Conservation (phyloP, 441 rosid genomes). For the Euphorbia celastroides region DNA sequence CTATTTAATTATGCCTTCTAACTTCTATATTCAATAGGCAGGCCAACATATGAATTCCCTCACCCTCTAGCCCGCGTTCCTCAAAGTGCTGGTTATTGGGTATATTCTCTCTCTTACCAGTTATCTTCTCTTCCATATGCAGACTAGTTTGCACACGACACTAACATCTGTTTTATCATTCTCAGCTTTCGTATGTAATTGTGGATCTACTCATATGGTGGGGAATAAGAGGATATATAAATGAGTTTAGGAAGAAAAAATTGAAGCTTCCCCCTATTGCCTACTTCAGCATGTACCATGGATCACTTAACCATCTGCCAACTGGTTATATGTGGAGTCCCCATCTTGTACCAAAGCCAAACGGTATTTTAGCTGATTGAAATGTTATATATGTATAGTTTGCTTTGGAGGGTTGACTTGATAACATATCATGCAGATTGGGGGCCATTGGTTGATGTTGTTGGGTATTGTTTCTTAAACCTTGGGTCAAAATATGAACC, state of each 20-base stretch:
- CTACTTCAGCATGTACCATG: slow-evolving; percentile 89
- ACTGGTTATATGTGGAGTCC: slow-evolving; percentile 99
- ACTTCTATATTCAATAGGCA: slow-evolving; percentile 70
- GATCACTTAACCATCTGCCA: slow-evolving; percentile 93
- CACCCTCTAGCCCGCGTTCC: slow-evolving; percentile 97
- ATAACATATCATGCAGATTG: slow-evolving; percentile 62
- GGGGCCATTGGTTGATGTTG: slow-evolving; percentile 93
- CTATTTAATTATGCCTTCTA: slow-evolving; percentile 29
- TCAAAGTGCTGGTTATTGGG: slow-evolving; percentile 98
- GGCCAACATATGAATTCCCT: slow-evolving; percentile 98
- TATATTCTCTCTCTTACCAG: slow-evolving; percentile 30
- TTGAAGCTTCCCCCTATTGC: slow-evolving; percentile 85
- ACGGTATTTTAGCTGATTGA: slow-evolving; percentile 41
- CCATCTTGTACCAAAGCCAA: slow-evolving; percentile 93
- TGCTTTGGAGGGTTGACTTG: slow-evolving; percentile 8
- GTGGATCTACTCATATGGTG: slow-evolving; percentile 98
- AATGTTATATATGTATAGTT: slow-evolving; percentile 5
- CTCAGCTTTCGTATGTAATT: slow-evolving; percentile 83
- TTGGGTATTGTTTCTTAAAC: slow-evolving; percentile 92
- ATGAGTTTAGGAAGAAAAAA: slow-evolving; percentile 85
- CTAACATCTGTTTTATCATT: too few relatives aligned
- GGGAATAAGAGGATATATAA: slow-evolving; percentile 88
- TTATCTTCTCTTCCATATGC: background rate
- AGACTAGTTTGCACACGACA: too few relatives aligned
- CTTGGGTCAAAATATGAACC: slow-evolving; percentile 82